phyloP scores from a whole-genome alignment of 2,329 filamentous ascomycete species.

The Paraconiothyrium brasiliense region DNA sequence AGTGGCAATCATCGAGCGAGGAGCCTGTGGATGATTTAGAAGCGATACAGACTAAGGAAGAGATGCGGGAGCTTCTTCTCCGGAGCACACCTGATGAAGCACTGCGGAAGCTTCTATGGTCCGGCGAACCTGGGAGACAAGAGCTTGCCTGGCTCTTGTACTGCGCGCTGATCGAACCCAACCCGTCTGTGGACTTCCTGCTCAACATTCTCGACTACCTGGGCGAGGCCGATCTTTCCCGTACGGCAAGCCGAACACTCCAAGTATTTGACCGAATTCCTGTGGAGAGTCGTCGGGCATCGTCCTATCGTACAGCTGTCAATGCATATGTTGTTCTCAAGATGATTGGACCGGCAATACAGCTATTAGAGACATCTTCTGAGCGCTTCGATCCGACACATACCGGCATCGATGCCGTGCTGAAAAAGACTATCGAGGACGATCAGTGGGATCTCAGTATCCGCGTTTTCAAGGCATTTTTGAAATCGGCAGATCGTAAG shows the following conservation, averaged over 20 bases:
- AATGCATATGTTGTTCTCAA: slow-evolving; percentile 55
- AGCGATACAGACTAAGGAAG: slow-evolving; percentile 26
- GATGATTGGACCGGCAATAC: slow-evolving; percentile 49
- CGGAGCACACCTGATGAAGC: slow-evolving; percentile 28
- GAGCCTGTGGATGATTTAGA: slow-evolving; percentile 21
- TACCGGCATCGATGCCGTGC: slow-evolving; percentile 41
- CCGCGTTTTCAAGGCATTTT: slow-evolving; percentile 36
- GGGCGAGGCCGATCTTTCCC: slow-evolving; percentile 23
- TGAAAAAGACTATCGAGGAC: slow-evolving; percentile 40
- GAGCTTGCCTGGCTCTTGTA: slow-evolving; percentile 52
- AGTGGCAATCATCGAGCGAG: slow-evolving; percentile 22
- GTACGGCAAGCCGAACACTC: slow-evolving; percentile 55
- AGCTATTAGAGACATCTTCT: slow-evolving; percentile 54
- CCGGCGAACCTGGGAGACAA: slow-evolving; percentile 29
- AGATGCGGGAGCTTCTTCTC: slow-evolving; percentile 31
- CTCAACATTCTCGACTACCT: slow-evolving; percentile 44
- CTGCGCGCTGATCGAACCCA: slow-evolving; percentile 30
- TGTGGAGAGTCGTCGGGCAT: slow-evolving; percentile 45
- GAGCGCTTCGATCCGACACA: slow-evolving; percentile 18
- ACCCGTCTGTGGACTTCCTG: slow-evolving; percentile 21
- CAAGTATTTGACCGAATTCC: slow-evolving; percentile 58
- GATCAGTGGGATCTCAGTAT: slow-evolving; percentile 49
- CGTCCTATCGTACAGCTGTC: slow-evolving; percentile 58
- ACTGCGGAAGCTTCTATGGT: slow-evolving; percentile 30
- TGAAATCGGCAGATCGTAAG: slow-evolving; percentile 17